Evolutionary conservation across 1,284 basidiomycete genomes (phyloP), one percentile per base, ranked within the genome.

Genomic region (Boletellus deceptivus): DNA sequence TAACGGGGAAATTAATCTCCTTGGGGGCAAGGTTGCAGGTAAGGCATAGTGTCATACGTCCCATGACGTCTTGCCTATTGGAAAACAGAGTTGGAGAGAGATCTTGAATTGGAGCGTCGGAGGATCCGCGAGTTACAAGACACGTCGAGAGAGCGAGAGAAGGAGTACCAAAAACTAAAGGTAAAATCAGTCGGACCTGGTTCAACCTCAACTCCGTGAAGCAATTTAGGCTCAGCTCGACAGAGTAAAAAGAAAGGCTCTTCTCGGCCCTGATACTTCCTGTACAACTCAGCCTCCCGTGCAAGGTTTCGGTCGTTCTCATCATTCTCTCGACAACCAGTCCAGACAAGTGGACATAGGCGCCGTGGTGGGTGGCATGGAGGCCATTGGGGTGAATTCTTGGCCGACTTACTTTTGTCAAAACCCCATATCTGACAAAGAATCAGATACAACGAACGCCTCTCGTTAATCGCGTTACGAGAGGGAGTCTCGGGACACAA

Each of bases 121-220:
- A 89, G 84, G 61, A 74, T 79, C 18, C 77, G 82, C 13, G 87
- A 90, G 27, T 61, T 88, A 17, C 87, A 90, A 61, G 89, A 93
- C 36, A 71, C 79, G 1, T 75, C 85, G 6, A 78, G 82, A 59
- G 87, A 90, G 58, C 78, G 84, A 59, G 89, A 91, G 58, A 91
- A 88, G 60, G 91, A 92, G 58, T 93, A 92, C 62, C 85, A 87
- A 52, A 92, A 90, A 64, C 79, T 93, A 46, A 91, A 91, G 75
- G 90, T 82, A 41, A 25, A 62, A 54, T 42, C 35, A 2, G 9
- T 48, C 11, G 16, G 40, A 42, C 18, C 33, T 18, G 22, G 14
- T 33, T 42, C 2, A 16, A 31, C 8, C 35, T 27, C 81, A 84
- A 59, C 79, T 82, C 59, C 85, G 91, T 66, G 85, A 84, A 18